These are phyloP conservation scores for Trichomonas gallinae DNA, from an alignment of 208 protist species.

Conservation along the genomic window DNA sequence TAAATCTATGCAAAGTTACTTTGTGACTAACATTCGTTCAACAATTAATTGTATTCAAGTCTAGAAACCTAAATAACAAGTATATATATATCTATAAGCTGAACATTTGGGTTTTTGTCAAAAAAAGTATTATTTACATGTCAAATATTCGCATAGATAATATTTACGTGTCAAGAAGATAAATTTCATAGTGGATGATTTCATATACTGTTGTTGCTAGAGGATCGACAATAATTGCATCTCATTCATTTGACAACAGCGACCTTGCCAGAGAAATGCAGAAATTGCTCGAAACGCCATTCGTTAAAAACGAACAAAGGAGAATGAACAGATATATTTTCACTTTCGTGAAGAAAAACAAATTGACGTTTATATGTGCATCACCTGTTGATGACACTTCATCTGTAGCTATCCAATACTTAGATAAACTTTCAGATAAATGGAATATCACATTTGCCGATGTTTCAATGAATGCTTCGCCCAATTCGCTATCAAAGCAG, in stretches of 20 bases:
- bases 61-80: too few species aligned
- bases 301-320: neutral
- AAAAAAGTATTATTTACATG: too few species aligned
- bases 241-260: neutral
- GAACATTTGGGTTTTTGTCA: too few species aligned
- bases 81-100: too few species aligned
- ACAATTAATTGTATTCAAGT: too few species aligned
- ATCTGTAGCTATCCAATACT: neutral
- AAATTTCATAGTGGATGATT: neutral
- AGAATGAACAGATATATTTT: neutral
- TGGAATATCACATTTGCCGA: neutral
- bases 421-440: neutral
- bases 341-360: neutral
- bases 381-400: neutral
- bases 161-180: too few species aligned
- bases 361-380: neutral
- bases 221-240: neutral
- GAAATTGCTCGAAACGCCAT: neutral
- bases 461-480: neutral
- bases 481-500: neutral
- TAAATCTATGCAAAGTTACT: too few species aligned
- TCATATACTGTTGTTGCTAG: neutral
- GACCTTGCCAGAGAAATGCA: neutral
- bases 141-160: too few species aligned
- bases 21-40: too few species aligned